Percentiles rank a stretch among this genome's conserved stretches.
phyloP scores from a whole-genome alignment of 2,329 filamentous ascomycete species.

The Penicillium concentricum region DNA sequence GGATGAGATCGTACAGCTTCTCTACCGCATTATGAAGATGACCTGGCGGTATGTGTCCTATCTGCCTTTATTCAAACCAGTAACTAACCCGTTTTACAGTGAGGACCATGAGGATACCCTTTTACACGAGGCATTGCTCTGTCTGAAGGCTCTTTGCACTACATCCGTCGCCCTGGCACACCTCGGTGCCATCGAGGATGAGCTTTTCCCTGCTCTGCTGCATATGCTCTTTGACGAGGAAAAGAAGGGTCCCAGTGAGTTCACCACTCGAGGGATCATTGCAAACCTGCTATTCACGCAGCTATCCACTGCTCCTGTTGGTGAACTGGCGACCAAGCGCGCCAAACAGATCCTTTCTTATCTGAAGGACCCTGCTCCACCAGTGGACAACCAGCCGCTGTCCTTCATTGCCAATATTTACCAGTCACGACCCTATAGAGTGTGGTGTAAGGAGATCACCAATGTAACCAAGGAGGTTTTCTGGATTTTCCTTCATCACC shows the following conservation, averaged over 20 bases:
- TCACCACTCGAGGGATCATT: conserved; percentile 87
- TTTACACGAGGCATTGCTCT: conserved; percentile 87
- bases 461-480: conserved; percentile 98
- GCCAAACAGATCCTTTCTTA: conserved; percentile 74
- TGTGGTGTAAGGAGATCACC: conserved; percentile 90
- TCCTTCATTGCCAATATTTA: conserved; percentile 90
- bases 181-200: conserved; percentile 73
- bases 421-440: conserved; percentile 79
- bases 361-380: conserved; percentile 73
- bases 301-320: conserved; percentile 64
- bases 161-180: conserved; percentile 82
- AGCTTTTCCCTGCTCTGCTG: conserved; percentile 81
- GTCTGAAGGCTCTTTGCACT: conserved; percentile 90
- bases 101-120: conserved; percentile 95
- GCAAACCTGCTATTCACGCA: conserved; percentile 87
- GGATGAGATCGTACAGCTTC: conserved; percentile 80
- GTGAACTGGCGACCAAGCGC: conserved; percentile 62
- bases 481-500: conserved; percentile 96
- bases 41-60: conserved; percentile 76
- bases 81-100: conserved; percentile 47
- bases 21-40: conserved; percentile 90
- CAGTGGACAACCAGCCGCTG: conserved; percentile 72
- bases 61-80: background rate
- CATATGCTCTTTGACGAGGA: conserved; percentile 96
- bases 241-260: conserved; percentile 95